Conservation (phyloP, 2,329 filamentous ascomycete species). For the Amylocarpus encephaloides region DNA sequence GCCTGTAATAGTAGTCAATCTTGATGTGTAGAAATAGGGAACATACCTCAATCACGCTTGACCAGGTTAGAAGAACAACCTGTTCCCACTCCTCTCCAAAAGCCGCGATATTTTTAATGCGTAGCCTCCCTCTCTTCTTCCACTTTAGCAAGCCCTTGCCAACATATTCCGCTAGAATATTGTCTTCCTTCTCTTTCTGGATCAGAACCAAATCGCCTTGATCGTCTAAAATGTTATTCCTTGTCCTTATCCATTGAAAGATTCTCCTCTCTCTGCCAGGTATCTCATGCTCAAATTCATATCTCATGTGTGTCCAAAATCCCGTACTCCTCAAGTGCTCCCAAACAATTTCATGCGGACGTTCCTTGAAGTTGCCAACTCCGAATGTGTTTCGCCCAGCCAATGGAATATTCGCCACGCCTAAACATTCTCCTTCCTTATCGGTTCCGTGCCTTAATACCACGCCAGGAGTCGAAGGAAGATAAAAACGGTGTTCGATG, state of each 20-base stretch:
- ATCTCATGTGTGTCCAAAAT: conserved; percentile 26
- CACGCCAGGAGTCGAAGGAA: conserved; percentile 20
- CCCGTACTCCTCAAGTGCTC: conserved; percentile 18
- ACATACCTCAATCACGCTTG: conserved; percentile 20
- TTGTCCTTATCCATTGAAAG: conserved; percentile 23
- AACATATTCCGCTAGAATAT: conserved; percentile 20
- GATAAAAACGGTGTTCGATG: conserved; percentile 20
- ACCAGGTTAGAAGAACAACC: conserved; percentile 23
- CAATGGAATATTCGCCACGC: conserved; percentile 18
- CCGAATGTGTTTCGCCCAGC: conserved; percentile 18
- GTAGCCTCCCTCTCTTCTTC: conserved; percentile 22
- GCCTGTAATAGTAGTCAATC: neutral
- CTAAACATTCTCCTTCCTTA: conserved; percentile 18
- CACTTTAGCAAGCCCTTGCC: conserved; percentile 23
- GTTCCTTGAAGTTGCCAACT: conserved; percentile 15
- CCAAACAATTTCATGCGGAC: conserved; percentile 14
- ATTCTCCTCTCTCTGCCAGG: conserved; percentile 9
- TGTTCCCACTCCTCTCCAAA: conserved; percentile 20
- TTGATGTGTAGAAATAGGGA: neutral
- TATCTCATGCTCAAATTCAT: conserved; percentile 17
- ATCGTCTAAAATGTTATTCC: conserved; percentile 23
- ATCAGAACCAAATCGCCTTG: conserved; percentile 24
- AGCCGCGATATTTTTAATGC: conserved; percentile 12
- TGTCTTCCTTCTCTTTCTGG: conserved; percentile 18
- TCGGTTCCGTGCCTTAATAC: conserved; percentile 17